Evolutionary conservation across 2,329 filamentous ascomycete genomes (phyloP).

Genomic region (Calonectria ilicicola): DNA sequence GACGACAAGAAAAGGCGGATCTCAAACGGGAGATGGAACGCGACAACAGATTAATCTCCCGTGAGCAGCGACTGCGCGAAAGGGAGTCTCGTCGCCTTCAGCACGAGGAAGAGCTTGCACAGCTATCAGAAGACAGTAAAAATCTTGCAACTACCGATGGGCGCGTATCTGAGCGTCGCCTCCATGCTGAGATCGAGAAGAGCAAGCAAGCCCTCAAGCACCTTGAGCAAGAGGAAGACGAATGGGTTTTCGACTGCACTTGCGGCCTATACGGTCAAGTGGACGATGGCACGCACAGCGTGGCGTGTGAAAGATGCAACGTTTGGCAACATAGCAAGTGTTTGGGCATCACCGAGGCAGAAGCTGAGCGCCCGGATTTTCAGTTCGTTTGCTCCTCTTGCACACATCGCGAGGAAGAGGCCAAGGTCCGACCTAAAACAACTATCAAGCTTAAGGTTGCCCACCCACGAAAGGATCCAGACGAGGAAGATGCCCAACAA

Average conservation of each 20-base stretch:
- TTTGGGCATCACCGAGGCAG: constrained; percentile 80
- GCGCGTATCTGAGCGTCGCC: constrained; percentile 81
- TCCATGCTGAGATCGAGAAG: constrained; percentile 85
- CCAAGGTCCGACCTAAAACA: constrained; percentile 67
- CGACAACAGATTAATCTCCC: constrained; percentile 82
- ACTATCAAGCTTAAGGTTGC: constrained; percentile 66
- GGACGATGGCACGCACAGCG: constrained; percentile 93
- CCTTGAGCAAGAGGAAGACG: constrained; percentile 79
- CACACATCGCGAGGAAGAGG: constrained; percentile 73
- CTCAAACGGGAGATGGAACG: constrained; percentile 76
- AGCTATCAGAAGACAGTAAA: constrained; percentile 81
- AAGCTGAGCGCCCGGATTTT: constrained; percentile 88
- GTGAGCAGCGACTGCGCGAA: constrained; percentile 88
- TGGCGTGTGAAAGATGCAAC: constrained; percentile 93
- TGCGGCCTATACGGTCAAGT: constrained; percentile 93
- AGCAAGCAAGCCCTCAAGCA: constrained; percentile 81
- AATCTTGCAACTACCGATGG: constrained; percentile 65
- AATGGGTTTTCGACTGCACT: constrained; percentile 95
- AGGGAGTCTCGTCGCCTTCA: constrained; percentile 85
- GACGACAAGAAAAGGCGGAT: constrained; percentile 74
- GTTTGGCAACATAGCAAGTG: constrained; percentile 98
- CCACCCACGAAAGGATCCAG: constrained; percentile 29
- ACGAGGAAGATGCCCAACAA: constrained; percentile 20
- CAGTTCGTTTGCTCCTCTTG: constrained; percentile 88
- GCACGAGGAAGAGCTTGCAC: constrained; percentile 85